These are phyloP conservation scores for Plasmodium coatneyi DNA, from an alignment of 169 alveolate genomes.

Conservation along the genomic window DNA sequence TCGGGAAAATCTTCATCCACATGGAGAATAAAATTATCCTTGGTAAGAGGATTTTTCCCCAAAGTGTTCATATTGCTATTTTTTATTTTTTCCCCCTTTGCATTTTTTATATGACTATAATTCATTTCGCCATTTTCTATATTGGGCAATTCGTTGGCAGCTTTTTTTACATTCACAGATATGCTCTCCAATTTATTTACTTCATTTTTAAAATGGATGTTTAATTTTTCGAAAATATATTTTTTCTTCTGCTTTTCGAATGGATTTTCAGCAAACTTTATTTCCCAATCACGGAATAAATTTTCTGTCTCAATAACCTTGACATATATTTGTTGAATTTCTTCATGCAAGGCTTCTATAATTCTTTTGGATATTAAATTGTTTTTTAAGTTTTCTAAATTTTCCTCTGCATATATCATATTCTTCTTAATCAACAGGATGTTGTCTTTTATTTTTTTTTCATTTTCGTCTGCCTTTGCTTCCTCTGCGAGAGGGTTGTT, in stretches of 20 bases:
- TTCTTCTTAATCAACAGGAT: conserved; percentile 57
- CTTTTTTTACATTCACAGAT: conserved; percentile 69
- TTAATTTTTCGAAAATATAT: conserved; percentile 70
- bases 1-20: conserved; percentile 38
- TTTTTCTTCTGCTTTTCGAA: conserved; percentile 70
- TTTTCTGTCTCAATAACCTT: conserved; percentile 70
- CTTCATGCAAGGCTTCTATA: conserved; percentile 75
- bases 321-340: conserved; percentile 74
- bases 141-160: conserved; percentile 72
- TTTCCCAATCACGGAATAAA: conserved; percentile 73
- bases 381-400: conserved; percentile 74
- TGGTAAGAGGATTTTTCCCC: conserved; percentile 13
- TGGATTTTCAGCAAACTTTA: conserved; percentile 66
- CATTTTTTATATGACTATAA: conserved; percentile 22
- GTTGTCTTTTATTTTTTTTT: conserved; percentile 66
- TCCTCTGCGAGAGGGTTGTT: conserved; percentile 9
- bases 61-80: conserved; percentile 15
- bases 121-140: conserved; percentile 71
- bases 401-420: conserved; percentile 75
- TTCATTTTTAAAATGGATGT: conserved; percentile 74
- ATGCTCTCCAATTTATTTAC: conserved; percentile 69
- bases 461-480: conserved; percentile 21
- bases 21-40: conserved; percentile 62
- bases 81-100: neutral
- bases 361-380: conserved; percentile 73